A percentile compares a stretch with the other conserved stretches of the same genome.
Conservation (phyloP, 768 basidiomycete genomes). For the Fomitopsis pulvina region DNA sequence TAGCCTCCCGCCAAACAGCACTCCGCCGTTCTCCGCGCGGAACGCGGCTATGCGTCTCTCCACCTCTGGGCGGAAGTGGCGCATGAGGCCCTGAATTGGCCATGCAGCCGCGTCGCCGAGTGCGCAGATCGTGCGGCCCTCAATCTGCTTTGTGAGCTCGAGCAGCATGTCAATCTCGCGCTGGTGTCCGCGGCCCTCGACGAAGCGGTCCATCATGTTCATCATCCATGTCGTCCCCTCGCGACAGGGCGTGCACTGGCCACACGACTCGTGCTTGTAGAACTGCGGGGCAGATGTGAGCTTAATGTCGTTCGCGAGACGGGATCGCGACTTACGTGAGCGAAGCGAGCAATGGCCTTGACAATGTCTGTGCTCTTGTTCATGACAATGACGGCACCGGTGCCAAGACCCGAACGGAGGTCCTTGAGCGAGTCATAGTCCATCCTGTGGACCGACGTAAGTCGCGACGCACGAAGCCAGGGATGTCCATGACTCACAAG, state of each 20-base stretch:
- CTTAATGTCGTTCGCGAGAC: neutral
- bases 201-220: slow-evolving; percentile 99
- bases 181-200: slow-evolving; percentile 81
- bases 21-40: slow-evolving; percentile 69
- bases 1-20: slow-evolving; percentile 83
- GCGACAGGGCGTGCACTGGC: slow-evolving; percentile 92
- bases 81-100: slow-evolving; percentile 98
- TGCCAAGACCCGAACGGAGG: slow-evolving; percentile 92
- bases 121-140: slow-evolving; percentile 95
- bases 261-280: slow-evolving; percentile 98
- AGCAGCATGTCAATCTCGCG: slow-evolving; percentile 98
- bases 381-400: slow-evolving; percentile 99
- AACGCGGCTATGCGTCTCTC: slow-evolving; percentile 81
- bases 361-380: slow-evolving; percentile 96
- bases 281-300: slow-evolving; percentile 43
- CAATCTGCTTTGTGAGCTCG: slow-evolving; percentile 96
- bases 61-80: slow-evolving; percentile 94
- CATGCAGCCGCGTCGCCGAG: slow-evolving; percentile 96
- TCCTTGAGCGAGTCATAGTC: slow-evolving; percentile 98
- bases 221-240: slow-evolving; percentile 99
- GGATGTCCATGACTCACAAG: slow-evolving; percentile 48
- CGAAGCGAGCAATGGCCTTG: slow-evolving; percentile 89
- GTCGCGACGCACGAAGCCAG: neutral
- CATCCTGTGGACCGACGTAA: slow-evolving; percentile 50
- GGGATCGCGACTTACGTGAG: slow-evolving; percentile 41